A percentile compares a stretch with the other conserved stretches of the same genome.
Evolutionary conservation across 768 basidiomycete genomes (phyloP).

Genomic region (Leccinum subtestaceum): DNA sequence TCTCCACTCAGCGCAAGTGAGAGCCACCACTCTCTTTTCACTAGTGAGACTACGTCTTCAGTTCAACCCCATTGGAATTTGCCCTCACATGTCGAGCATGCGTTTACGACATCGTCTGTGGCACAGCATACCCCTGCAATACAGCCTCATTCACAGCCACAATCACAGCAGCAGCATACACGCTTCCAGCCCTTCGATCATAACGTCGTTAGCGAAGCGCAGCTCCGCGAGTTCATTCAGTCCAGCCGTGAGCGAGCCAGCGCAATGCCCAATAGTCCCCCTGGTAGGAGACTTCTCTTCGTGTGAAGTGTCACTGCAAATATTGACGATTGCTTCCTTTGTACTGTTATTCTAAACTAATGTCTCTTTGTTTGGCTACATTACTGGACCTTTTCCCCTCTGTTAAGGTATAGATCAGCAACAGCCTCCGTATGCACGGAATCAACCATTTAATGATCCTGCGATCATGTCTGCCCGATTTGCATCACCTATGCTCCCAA

Average conservation of each 20-base stretch:
- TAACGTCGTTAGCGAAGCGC: constrained; percentile 61
- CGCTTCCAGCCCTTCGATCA: constrained; percentile 60
- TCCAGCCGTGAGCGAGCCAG: constrained; percentile 59
- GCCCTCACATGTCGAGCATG: constrained; percentile 40
- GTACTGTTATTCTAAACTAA: constrained; percentile 27
- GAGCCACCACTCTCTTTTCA: constrained; percentile 48
- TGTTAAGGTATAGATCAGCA: constrained; percentile 36
- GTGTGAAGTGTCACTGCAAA: constrained; percentile 33
- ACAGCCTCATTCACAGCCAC: constrained; percentile 34
- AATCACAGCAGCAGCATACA: constrained; percentile 34
- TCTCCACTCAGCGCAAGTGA: constrained; percentile 55
- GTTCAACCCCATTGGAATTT: constrained; percentile 45
- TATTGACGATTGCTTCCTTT: constrained; percentile 35
- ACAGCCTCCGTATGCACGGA: constrained; percentile 32
- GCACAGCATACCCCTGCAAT: constrained; percentile 43
- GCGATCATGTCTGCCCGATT: constrained; percentile 79
- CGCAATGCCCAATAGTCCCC: constrained; percentile 31
- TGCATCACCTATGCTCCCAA: constrained; percentile 38
- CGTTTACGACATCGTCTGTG: constrained; percentile 47
- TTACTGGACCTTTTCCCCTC: constrained; percentile 14
- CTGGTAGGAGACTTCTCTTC: constrained; percentile 50
- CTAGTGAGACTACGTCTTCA: constrained; percentile 36
- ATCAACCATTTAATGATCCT: constrained; percentile 64
- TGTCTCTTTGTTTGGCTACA: constrained; percentile 9
- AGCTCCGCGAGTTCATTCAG: constrained; percentile 73